phyloP scores from a whole-genome alignment of 2,329 filamentous ascomycete genomes.

The Aphanocladium album region DNA sequence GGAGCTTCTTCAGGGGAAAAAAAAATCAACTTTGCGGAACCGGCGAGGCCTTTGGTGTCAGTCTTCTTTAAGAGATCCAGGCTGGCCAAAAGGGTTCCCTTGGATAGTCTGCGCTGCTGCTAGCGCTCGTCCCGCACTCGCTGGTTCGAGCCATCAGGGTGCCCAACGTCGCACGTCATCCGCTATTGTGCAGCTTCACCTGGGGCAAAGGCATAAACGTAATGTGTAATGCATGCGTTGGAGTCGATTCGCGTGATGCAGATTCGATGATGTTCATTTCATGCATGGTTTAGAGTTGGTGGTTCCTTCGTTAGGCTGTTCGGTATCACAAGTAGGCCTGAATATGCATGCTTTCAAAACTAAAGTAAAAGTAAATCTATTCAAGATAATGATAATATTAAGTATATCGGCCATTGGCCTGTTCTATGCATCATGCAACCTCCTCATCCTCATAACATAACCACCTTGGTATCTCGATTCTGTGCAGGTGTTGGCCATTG shows the following conservation, averaged over 20 bases:
- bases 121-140: slow-evolving; percentile 4
- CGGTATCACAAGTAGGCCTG: too few species aligned
- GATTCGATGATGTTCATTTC: neutral
- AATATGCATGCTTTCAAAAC: neutral
- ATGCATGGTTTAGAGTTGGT: too few species aligned
- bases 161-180: neutral
- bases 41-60: neutral
- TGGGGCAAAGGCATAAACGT: neutral
- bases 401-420: neutral
- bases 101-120: neutral
- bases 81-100: slow-evolving; percentile 10
- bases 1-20: neutral
- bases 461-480: neutral
- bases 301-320: too few species aligned
- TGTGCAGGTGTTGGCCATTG: neutral
- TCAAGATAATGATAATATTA: neutral
- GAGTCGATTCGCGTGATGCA: neutral
- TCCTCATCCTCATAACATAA: neutral
- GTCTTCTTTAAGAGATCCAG: neutral
- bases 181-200: neutral
- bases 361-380: neutral
- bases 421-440: neutral
- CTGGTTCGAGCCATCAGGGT: slow-evolving; percentile 5
- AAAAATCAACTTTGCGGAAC: neutral
- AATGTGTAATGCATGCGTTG: neutral